Evolutionary conservation across 2,329 filamentous ascomycete genomes (phyloP), one percentile per base, ranked within the genome.

Genomic region (Ophiostoma novo-ulmi): DNA sequence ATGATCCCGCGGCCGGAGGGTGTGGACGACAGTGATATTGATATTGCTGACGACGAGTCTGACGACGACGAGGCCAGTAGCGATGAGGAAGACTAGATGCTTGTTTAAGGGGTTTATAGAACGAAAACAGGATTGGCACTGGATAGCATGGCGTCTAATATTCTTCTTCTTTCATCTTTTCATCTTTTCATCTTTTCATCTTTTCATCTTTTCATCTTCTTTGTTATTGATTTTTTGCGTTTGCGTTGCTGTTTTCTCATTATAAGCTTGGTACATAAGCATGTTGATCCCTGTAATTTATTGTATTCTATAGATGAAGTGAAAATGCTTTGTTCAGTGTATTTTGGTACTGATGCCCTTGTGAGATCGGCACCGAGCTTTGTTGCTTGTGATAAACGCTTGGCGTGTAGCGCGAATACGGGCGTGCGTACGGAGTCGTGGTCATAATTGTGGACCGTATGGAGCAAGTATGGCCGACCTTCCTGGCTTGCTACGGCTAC

Each of bases 1-100:
- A 96, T 98, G 92, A 86, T 91, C 79, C 85, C 88, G 75, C 82
- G 85, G 66, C 85, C 87, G 20, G 87, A 88, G 58, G 85, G 85
- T 31, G 82, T 83, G 64, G 88, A 88, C 75, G 87, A 85, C 74
- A 80, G 79, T 61, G 84, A 81, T 13, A 81, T 80, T 0, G 80
- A 80, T 26, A 79, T 80, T 0, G 78, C 78, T 35, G 78, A 78
- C 4, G 74, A 75, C 4, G 80, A 80, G n/a, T 79, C 81, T 0
- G 79, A 79, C n/a, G 63, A 65, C 20, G 35, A 39, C 20, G 63
- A 65, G 3, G 36, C 39, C 11, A 36, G 20, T 10, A 39, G 36
- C 20, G 36, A 39, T 10, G 63, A 65, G 5, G 63, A 65, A 10
- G 63, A 65, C 63, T 39, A 39, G 36, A 63, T 63, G 14, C 5